Evolutionary conservation across 305 asterid species (phyloP), one percentile per base, ranked within the genome.

Genomic region (Caryopteris hybrid): DNA sequence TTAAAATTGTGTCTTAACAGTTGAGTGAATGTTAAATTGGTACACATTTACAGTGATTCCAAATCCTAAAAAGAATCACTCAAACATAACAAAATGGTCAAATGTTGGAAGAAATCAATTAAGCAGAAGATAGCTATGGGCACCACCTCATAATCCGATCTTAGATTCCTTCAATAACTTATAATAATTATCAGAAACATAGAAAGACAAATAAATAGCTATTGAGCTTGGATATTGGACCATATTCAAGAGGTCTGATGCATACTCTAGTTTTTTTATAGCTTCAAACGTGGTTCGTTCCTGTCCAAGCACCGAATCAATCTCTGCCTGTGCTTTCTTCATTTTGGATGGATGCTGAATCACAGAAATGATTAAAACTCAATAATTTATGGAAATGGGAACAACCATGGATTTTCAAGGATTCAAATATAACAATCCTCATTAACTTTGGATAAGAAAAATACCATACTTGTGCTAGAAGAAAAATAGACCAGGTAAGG

Each of bases 311-410:
- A 90, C 96, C 0, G 74, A 66, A 81, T 93, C 99, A 67, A 93
- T 82, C 81, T 93, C 97, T 8, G 81, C 85, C 79, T 90, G 97
- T 22, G 96, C 99, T 85, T 85, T 93, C 86, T 77, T 88, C 96
- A 93, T 87, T 77, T 90, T 93, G 57, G 80, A 74, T 6, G 99
- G 97, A 79, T 88, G 70, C 99, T 92, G 86, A 83, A 79, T 74
- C 63, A 67, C 17, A 29, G 22, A 59, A 68, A 74, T 17, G 21
- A 52, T 48, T 41, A 68, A 43, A 17, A 47, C 18, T 18, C n/a
- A 55, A 21, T 41, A 51, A 64, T 34, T 21, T 39, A 65, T 21
- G 34, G 22, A 50, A 74, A 67, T 14, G 10, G 20, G 27, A 38
- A 51, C 39, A 23, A 5, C 18, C 5, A 21, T 21, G 2, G 59